Base-by-base conservation (phyloP, 768 basidiomycete genomes). In the Tylopilus intermedius region DNA sequence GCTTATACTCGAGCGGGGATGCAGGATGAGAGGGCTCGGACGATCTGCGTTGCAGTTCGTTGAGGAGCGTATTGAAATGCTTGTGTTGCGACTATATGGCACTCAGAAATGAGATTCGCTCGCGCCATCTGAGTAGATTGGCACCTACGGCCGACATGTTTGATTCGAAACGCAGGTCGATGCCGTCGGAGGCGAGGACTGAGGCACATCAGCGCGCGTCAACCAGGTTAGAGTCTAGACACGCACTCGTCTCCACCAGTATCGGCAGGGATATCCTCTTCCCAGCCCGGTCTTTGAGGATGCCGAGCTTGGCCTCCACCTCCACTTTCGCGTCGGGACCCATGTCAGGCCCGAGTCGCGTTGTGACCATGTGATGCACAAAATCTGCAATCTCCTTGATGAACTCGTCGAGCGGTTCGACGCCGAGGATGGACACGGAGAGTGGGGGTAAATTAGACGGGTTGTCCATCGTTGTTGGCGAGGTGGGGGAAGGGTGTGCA, bases 371-470 rank as follows among this genome's bases (percentile, higher is more conserved):
- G 62, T 85, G 83, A 69, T 83, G 83, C 37, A 94, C 74, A 70
- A 91, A 96, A 71, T 95, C 90, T 35, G 90, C 93, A 51, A 96
- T 79, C 66, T 92, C 89, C 65, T 83, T 83, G 67, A 93, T 92
- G 65, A 96, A 94, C 64, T 95, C 94, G 68, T 96, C 94, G 29
- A 91, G 73, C 2, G 93, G 93, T 65, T 94, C 93, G 46, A 92
- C 84, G 49, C 88, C 88, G 27, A 96, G 81, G 57, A 94, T 90
- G 14, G 87, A 90, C 39, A 85, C 74, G 2, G 86, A 86, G 38
- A 89, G 79, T 4, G 84, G 85, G 4, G 83, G 84, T 15, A 86
- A 65, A 47, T 54, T 58, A 29, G 64, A 49, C 37, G 55, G 30
- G 40, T 61, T 59, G 69, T 57, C 54, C 67, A 67, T 69, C 30